Base-by-base conservation (phyloP, 768 basidiomycete species). In the Calocybe cyanea region DNA sequence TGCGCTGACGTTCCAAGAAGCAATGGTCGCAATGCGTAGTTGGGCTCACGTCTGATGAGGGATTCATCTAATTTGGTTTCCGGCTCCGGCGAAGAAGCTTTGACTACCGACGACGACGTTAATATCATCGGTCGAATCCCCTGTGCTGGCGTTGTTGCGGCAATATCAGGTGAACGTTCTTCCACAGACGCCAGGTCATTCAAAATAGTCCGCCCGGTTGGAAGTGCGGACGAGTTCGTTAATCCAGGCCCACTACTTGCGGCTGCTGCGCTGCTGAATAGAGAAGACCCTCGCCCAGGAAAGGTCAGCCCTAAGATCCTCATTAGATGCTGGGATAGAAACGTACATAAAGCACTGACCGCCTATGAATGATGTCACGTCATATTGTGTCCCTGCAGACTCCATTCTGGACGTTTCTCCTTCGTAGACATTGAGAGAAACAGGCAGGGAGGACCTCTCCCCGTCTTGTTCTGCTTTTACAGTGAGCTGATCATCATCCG, bases 311-410 rank as follows among this genome's bases (percentile, higher is more conserved):
- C 65, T 65, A 43, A 7, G 14, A 21, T 28, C 30, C 9, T 20
- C 46, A 8, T 34, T 33, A 38, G 10, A 24, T 8, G 19, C 11
- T 21, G 2, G 30, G 30, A 34, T 17, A 36, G 21, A 11, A 30
- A 37, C 23, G 34, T 20, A 14, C 10, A 35, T 43, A 34, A 32
- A 38, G 34, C 7, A 55, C 65, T 59, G 43, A 76, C 75, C 65
- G 45, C 68, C 79, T 51, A 87, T 84, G 57, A 87, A 87, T 1
- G 85, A 87, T 13, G 85, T 87, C 15, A 87, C 82, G 47, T 87
- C 85, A 55, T 80, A 85, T 47, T 75, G 78, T 0, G 75, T 81
- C 11, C 67, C 78, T 9, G 57, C 63, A n/a, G 79, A 77, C 35
- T 68, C 63, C 32, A 38, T 63, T 57, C 45, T 65, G 61, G 17